Percentiles rank a stretch among this genome's conserved stretches.
phyloP scores from a whole-genome alignment of 163 green algal species.

The Scenedesmus sp. region DNA sequence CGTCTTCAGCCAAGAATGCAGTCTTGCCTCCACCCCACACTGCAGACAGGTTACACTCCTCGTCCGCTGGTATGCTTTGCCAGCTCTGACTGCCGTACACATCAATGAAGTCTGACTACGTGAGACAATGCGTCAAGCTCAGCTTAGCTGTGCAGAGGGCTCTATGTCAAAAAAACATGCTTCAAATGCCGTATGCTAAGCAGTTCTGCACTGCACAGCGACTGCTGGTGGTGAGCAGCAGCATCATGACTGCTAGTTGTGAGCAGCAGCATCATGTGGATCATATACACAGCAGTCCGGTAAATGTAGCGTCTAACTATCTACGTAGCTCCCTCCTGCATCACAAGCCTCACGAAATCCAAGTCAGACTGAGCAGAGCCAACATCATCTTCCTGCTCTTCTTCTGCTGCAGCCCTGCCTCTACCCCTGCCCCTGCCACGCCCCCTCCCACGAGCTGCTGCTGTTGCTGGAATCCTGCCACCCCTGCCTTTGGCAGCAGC shows the following conservation, averaged over 20 bases:
- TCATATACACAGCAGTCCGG: background rate
- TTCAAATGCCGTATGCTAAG: background rate
- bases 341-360: slow-evolving; percentile 11
- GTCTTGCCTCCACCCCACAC: background rate
- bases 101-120: background rate
- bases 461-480: background rate
- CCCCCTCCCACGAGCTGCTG: background rate
- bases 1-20: background rate
- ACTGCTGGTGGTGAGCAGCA: background rate
- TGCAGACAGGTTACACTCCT: background rate
- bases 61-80: background rate
- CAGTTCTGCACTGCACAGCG: background rate
- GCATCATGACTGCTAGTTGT: background rate
- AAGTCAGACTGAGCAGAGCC: slow-evolving; percentile 38
- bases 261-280: background rate
- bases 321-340: background rate
- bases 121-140: background rate
- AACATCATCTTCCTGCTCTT: slow-evolving; percentile 16
- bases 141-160: background rate
- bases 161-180: background rate
- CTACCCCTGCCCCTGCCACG: background rate
- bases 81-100: background rate
- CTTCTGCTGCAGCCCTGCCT: background rate
- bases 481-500: background rate
- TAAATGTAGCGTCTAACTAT: too few species aligned